These are phyloP conservation scores for Lupinus albus DNA, from an alignment of 306 rosid genomes.

Conservation along the genomic window DNA sequence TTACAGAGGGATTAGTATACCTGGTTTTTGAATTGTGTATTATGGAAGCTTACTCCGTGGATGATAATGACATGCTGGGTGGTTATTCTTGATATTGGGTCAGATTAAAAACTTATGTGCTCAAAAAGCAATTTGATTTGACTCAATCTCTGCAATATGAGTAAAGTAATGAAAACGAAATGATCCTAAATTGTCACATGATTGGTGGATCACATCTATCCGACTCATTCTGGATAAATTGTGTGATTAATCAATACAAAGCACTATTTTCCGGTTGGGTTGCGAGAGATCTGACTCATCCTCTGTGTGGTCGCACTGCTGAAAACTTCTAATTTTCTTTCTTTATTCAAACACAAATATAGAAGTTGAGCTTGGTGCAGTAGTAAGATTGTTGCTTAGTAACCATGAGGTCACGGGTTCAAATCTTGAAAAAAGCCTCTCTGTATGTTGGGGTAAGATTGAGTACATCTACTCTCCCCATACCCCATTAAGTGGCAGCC, in stretches of 20 bases:
- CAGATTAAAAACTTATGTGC: slow-evolving; percentile 26
- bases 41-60: not conserved
- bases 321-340: not conserved
- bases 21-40: slow-evolving; percentile 16
- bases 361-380: too few relatives aligned
- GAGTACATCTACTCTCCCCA: too few relatives aligned
- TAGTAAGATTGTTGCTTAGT: too few relatives aligned
- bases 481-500: too few relatives aligned
- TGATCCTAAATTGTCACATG: not conserved
- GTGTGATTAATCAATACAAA: not conserved
- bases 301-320: not conserved
- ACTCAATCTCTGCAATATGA: not conserved
- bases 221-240: slow-evolving; percentile 4
- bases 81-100: not conserved
- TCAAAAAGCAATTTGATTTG: slow-evolving; percentile 6
- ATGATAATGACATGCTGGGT: slow-evolving; percentile 4
- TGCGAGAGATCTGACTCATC: not conserved
- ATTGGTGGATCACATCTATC: not conserved
- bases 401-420: too few relatives aligned
- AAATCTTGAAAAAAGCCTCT: too few relatives aligned
- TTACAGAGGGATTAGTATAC: not conserved
- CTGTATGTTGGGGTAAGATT: too few relatives aligned
- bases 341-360: not conserved
- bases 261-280: slow-evolving; percentile 1
- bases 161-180: not conserved